Evolutionary conservation across 177 flowering plant genomes (phyloP), one percentile per base, ranked within the genome.

Genomic region (Vitis hybrid): DNA sequence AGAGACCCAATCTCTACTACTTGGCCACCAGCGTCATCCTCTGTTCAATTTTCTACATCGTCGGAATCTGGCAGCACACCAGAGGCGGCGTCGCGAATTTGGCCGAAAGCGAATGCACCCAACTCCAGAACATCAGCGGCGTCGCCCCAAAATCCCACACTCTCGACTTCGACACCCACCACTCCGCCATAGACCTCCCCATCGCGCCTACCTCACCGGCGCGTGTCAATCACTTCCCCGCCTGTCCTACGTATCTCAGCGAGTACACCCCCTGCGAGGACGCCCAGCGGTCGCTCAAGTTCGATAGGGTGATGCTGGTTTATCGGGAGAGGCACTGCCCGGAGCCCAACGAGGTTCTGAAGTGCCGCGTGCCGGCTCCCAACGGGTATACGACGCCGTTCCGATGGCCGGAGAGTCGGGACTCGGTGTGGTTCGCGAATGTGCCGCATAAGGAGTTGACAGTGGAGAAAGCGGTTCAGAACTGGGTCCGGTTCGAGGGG

Each of bases 251-350:
- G 8, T 63, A 73, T 30, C 77, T 78, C 72, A 75, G 82, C 65
- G 99, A 95, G 74, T 86, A 93, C 86, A 89, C 97, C 4, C 99
- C 99, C 7, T 95, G 99, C 77, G 88, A 91, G 72, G 97, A 93
- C 82, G 66, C 61, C 7, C 15, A 79, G 55, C 69, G 98, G 24
- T 95, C 97, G 49, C 76, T 89, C 74, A 81, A 74, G 32, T 95
- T 84, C 80, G 72, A 75, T 0, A 55, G 97, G 61, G 79, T 85
- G 14, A 79, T 82, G 77, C 70, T 88, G 51, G 67, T 84, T 1
- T 93, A 89, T 81, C 67, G 96, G 32, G 97, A 95, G 83, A 70
- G 99, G 66, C 99, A 95, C 66, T 95, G 99, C 71, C 99, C 99
- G 55, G 88, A 62, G 72, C 62, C 63, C 59, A 55, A 56, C 0